Base-by-base conservation (phyloP, 805 yeast species). In the Saturnispora halmiae region DNA sequence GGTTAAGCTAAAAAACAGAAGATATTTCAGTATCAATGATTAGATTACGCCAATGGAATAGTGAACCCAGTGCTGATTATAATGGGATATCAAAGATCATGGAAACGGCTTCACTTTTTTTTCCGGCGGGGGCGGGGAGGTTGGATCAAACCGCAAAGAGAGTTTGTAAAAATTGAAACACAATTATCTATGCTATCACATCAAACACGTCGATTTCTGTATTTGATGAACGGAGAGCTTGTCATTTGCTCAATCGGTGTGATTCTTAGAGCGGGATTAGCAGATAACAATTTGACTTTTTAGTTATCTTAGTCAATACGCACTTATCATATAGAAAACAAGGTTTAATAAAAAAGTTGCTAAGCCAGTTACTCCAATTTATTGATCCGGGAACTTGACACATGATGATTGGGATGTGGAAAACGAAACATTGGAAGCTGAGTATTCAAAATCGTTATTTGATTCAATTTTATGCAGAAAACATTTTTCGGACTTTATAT, bases 401-500 rank as follows among this genome's bases (percentile, higher is more conserved):
- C 26, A 15, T n/a, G 34, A 25, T 19, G 32, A 13, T 4, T 22
- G n/a, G 31, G 40, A 10, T 22, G 40, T 14, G 31, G 33, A 9
- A n/a, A 11, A 33, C 38, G 7, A 37, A 21, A 16, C 34, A 8
- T 14, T 22, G 20, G 19, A 30, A 41, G 15, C 24, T 22, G 30
- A 34, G 19, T 20, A 16, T 34, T 38, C 15, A 22, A 35, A 16
- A 6, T 21, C 7, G 29, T 26, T 16, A n/a, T 44, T 3, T 34
- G 27, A 4, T 14, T 13, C 19, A 10, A 16, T 11, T 24, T 26
- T 24, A 31, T 6, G 9, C 13, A 4, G 18, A 26, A 11, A 30
- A 32, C 5, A 25, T 38, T 6, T 36, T 34, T 31, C 38, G 47
- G 45, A 21, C 42, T 4, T 27, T 44, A 20, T 41, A 37, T 13